These are phyloP conservation scores for Plasmodium sp. DNA, from an alignment of 169 alveolate species.

Conservation along the genomic window DNA sequence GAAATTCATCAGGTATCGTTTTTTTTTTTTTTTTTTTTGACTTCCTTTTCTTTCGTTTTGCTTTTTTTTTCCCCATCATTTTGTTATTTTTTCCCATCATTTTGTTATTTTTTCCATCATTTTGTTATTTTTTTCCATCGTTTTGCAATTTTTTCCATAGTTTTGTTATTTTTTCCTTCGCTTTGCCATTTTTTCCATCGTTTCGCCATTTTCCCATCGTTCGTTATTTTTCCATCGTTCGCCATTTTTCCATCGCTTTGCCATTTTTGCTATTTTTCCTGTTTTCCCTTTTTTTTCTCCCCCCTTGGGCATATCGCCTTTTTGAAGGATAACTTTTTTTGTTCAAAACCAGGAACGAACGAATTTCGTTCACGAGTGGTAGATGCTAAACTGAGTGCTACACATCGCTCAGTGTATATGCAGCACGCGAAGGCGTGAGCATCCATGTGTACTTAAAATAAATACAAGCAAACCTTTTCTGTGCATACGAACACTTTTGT, in stretches of 20 bases:
- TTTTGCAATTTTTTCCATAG: no score
- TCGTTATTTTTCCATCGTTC: background rate
- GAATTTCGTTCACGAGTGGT: slow-evolving; percentile 7
- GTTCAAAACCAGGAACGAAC: background rate
- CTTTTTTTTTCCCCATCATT: no score
- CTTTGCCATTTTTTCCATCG: background rate
- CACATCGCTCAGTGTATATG: background rate
- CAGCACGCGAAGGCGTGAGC: background rate
- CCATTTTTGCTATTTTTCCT: slow-evolving; percentile 7
- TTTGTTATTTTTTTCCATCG: no score
- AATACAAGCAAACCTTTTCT: background rate
- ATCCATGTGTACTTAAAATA: background rate
- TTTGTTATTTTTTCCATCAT: background rate
- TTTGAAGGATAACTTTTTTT: background rate
- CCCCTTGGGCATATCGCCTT: background rate
- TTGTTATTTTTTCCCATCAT: background rate
- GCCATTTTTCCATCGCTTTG: background rate
- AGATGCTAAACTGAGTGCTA: slow-evolving; percentile 34
- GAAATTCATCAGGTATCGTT: background rate
- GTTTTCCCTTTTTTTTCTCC: background rate
- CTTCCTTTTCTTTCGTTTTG: no score
- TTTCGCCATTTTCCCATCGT: background rate
- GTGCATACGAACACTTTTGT: background rate
- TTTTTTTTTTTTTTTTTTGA: background rate
- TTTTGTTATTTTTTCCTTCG: no score